A percentile compares a stretch with the other conserved stretches of the same genome.
Evolutionary conservation across 2,329 filamentous ascomycete genomes (phyloP).

Genomic region (Aspergillus candidus): DNA sequence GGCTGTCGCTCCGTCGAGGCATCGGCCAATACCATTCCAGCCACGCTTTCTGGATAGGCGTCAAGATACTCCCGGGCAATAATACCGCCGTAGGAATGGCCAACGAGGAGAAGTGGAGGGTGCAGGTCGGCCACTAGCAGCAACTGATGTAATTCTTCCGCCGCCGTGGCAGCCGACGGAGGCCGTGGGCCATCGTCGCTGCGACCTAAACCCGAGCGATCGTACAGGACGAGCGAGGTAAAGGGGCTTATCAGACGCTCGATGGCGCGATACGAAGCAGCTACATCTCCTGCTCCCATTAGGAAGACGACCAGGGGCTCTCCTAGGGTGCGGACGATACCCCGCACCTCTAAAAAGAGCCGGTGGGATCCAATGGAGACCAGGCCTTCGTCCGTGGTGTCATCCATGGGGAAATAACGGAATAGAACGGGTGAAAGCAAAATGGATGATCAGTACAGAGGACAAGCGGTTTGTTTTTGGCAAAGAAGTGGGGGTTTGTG

Average conservation of each 20-base stretch:
- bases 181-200: conserved; percentile 21
- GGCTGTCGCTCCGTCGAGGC: conserved; percentile 29
- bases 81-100: conserved; percentile 38
- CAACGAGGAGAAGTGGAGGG: conserved; percentile 30
- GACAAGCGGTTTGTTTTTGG: too few relatives aligned
- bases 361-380: conserved; percentile 29
- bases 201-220: conserved; percentile 34
- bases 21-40: conserved; percentile 35
- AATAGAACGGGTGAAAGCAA: too few relatives aligned
- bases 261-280: conserved; percentile 29
- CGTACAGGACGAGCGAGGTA: conserved; percentile 29
- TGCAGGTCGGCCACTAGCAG: conserved; percentile 16
- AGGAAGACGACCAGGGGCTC: conserved; percentile 31
- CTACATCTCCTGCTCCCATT: conserved; percentile 31
- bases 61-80: conserved; percentile 37
- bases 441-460: too few relatives aligned
- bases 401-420: too few relatives aligned
- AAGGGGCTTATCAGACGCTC: conserved; percentile 24
- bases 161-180: conserved; percentile 21
- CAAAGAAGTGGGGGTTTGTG: too few relatives aligned
- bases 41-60: conserved; percentile 22
- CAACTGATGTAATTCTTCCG: conserved; percentile 27
- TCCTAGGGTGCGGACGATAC: conserved; percentile 15
- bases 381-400: conserved; percentile 2
- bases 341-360: conserved; percentile 26